A percentile compares a stretch with the other conserved stretches of the same genome.
These are phyloP conservation scores for Aspergillus bertholletiae DNA, from an alignment of 495 filamentous ascomycete genomes.

Conservation along the genomic window DNA sequence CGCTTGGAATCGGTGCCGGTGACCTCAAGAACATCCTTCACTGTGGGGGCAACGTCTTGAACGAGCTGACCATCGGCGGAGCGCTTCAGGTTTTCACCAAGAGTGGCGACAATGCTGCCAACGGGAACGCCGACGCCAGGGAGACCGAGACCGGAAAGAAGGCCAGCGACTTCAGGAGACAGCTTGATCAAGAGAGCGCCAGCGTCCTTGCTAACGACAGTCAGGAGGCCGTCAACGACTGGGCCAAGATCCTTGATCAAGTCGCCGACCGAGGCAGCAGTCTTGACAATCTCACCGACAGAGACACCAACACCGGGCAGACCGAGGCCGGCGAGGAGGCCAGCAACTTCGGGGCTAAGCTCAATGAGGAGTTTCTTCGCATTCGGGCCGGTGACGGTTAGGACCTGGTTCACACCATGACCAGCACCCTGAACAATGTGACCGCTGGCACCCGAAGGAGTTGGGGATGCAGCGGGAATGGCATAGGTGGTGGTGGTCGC, in stretches of 20 bases:
- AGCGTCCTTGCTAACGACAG: conserved; percentile 26
- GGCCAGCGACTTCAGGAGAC: conserved; percentile 25
- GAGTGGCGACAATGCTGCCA: conserved; percentile 27
- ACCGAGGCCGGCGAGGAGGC: conserved; percentile 31
- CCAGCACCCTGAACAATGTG: conserved; percentile 30
- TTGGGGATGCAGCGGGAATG: conserved; percentile 11
- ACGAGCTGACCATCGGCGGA: conserved; percentile 20
- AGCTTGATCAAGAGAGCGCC: conserved; percentile 33
- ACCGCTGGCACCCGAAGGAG: conserved; percentile 17
- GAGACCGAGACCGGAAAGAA: conserved; percentile 36
- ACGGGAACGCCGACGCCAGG: conserved; percentile 24
- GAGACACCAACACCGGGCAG: conserved; percentile 27
- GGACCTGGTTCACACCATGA: conserved; percentile 23
- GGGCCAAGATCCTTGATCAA: too few relatives aligned
- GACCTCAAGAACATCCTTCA: conserved; percentile 13
- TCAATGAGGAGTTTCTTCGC: conserved; percentile 28
- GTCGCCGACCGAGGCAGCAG: too few relatives aligned
- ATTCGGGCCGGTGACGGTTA: conserved; percentile 28
- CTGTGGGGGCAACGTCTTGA: conserved; percentile 10
- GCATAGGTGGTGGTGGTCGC: conserved; percentile 1
- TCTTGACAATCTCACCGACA: too few relatives aligned
- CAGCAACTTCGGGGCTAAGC: conserved; percentile 29
- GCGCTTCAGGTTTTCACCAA: conserved; percentile 28
- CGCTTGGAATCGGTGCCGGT: conserved; percentile 6
- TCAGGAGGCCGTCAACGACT: too few relatives aligned